These are phyloP conservation scores for Hypoxylon sp. DNA, from an alignment of 2,329 filamentous ascomycete genomes.

Conservation along the genomic window DNA sequence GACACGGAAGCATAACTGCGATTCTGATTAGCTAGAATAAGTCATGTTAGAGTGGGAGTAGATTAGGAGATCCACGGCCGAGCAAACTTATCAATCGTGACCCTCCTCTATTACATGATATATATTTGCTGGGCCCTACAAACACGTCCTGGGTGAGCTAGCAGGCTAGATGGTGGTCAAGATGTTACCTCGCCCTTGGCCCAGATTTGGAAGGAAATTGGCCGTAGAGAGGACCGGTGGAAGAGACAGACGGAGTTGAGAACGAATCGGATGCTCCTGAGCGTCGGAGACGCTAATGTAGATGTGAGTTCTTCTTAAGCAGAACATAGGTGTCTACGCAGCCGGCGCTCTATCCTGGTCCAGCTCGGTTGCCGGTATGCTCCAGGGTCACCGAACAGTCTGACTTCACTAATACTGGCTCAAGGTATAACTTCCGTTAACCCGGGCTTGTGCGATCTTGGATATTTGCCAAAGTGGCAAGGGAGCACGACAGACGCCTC, in stretches of 20 bases:
- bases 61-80: slow-evolving; percentile 32
- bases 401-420: slow-evolving; percentile 17
- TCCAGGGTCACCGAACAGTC: slow-evolving; percentile 17
- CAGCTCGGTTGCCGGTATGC: slow-evolving; percentile 22
- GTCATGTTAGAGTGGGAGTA: slow-evolving; percentile 37
- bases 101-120: slow-evolving; percentile 38
- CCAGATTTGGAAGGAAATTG: slow-evolving; percentile 23
- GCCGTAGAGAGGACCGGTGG: slow-evolving; percentile 27
- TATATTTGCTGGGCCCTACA: slow-evolving; percentile 27
- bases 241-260: slow-evolving; percentile 24
- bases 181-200: slow-evolving; percentile 33
- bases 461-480: slow-evolving; percentile 16
- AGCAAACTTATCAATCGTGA: slow-evolving; percentile 30
- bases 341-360: slow-evolving; percentile 23
- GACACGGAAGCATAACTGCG: slow-evolving; percentile 30
- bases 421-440: slow-evolving; percentile 26
- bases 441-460: slow-evolving; percentile 28
- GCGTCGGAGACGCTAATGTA: slow-evolving; percentile 31
- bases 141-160: slow-evolving; percentile 19
- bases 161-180: slow-evolving; percentile 26
- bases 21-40: slow-evolving; percentile 43
- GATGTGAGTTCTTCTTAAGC: slow-evolving; percentile 21
- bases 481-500: slow-evolving; percentile 11
- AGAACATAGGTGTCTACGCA: slow-evolving; percentile 27
- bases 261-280: slow-evolving; percentile 36